phyloP scores from a whole-genome alignment of 192 early-diverging fungal species.

The Dispira simplex region DNA sequence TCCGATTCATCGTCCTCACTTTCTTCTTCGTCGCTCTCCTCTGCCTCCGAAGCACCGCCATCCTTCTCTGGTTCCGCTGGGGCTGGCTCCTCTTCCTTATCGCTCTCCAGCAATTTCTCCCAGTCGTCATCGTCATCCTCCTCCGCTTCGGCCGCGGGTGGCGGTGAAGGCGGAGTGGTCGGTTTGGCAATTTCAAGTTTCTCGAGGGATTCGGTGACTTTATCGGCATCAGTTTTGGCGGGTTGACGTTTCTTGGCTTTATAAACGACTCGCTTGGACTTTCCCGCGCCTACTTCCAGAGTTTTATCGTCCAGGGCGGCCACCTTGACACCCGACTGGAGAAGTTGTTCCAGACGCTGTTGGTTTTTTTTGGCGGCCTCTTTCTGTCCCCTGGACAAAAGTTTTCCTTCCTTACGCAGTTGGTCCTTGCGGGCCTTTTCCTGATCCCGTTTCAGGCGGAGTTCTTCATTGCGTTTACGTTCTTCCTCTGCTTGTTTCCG shows the following conservation, averaged over 20 bases:
- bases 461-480: conserved; percentile 56
- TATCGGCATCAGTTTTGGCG: conserved; percentile 23
- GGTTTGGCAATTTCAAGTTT: conserved; percentile 14
- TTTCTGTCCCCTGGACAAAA: conserved; percentile 88
- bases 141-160: conserved; percentile 18
- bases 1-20: conserved; percentile 21
- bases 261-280: conserved; percentile 13
- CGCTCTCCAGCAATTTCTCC: conserved; percentile 12
- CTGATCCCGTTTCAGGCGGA: conserved; percentile 65
- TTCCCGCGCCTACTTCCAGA: conserved; percentile 15
- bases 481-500: conserved; percentile 55
- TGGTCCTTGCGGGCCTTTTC: conserved; percentile 59
- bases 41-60: not conserved
- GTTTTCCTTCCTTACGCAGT: conserved; percentile 80
- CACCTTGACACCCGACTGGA: conserved; percentile 67
- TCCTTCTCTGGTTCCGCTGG: no score
- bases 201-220: conserved; percentile 13
- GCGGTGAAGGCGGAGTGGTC: not conserved
- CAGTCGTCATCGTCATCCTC: conserved; percentile 19
- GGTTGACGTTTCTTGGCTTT: conserved; percentile 22
- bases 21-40: conserved; percentile 27
- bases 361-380: conserved; percentile 56
- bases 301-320: conserved; percentile 22
- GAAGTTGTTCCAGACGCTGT: conserved; percentile 53
- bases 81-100: conserved; percentile 14